Evolutionary conservation across 345 rosid species (phyloP).

Genomic region (Ceriops decandra): DNA sequence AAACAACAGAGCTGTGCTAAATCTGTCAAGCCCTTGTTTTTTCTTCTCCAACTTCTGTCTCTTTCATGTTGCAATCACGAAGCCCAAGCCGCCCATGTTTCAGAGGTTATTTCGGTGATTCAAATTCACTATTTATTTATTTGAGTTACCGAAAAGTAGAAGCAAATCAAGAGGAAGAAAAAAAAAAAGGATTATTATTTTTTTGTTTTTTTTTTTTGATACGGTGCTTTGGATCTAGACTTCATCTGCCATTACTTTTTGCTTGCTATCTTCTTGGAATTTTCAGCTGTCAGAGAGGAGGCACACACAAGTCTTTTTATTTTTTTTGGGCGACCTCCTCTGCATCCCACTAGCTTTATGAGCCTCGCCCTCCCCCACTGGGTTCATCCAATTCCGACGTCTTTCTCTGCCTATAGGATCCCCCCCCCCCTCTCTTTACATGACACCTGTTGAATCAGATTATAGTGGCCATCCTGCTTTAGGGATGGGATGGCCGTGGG

Average conservation of each 20-base stretch:
- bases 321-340: not conserved
- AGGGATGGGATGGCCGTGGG: too few relatives aligned
- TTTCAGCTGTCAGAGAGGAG: slow-evolving; percentile 34
- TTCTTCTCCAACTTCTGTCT: too few relatives aligned
- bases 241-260: not conserved
- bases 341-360: slow-evolving; percentile 6
- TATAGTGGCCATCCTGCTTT: not conserved
- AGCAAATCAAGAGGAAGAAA: too few relatives aligned
- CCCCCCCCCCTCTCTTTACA: not conserved
- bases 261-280: slow-evolving; percentile 11
- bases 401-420: not conserved
- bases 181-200: too few relatives aligned
- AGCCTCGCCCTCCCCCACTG: not conserved
- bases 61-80: too few relatives aligned
- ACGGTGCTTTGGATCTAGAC: slow-evolving; percentile 49
- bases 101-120: too few relatives aligned
- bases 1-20: too few relatives aligned
- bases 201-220: too few relatives aligned
- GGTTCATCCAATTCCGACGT: slow-evolving; percentile 12
- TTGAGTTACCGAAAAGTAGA: too few relatives aligned
- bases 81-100: too few relatives aligned
- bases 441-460: slow-evolving; percentile 22
- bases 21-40: too few relatives aligned
- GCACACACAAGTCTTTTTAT: slow-evolving; percentile 15
- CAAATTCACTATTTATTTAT: too few relatives aligned